phyloP scores from a whole-genome alignment of 1,139 yeast species.

The Geotrichum restrictum region DNA sequence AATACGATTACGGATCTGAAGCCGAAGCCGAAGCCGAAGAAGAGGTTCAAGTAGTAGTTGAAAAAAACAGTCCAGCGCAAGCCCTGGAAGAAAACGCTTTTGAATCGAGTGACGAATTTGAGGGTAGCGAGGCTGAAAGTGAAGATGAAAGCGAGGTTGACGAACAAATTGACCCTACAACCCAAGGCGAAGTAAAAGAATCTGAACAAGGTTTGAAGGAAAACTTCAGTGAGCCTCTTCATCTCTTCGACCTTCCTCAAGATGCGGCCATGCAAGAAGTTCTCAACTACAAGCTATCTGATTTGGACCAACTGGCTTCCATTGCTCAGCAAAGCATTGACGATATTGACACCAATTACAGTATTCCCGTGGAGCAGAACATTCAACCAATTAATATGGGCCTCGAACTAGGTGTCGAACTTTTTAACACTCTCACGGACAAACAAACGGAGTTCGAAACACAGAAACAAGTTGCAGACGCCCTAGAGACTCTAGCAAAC shows the following conservation, averaged over 20 bases:
- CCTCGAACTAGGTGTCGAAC: background rate
- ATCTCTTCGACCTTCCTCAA: too few species aligned
- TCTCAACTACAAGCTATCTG: background rate
- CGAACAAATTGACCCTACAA: background rate
- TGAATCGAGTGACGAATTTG: slow-evolving; percentile 7
- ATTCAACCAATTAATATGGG: background rate
- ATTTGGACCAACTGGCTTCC: background rate
- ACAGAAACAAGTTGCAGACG: background rate
- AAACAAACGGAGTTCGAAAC: background rate
- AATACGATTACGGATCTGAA: too few species aligned
- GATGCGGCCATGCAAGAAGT: background rate
- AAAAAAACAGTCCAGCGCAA: background rate
- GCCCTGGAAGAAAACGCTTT: slow-evolving; percentile 19
- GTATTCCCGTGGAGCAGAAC: background rate
- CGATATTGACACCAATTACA: background rate
- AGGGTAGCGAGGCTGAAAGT: slow-evolving; percentile 6
- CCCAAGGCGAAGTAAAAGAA: background rate
- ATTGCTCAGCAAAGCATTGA: background rate
- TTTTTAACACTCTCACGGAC: background rate
- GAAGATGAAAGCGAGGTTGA: background rate
- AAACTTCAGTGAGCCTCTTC: too few species aligned
- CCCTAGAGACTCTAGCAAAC: slow-evolving; percentile 5
- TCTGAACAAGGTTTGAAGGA: background rate
- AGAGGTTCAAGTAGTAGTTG: slow-evolving; percentile 18
- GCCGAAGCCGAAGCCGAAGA: slow-evolving; percentile 21